phyloP scores from a whole-genome alignment of 345 rosid species.

The Durio zibethinus region DNA sequence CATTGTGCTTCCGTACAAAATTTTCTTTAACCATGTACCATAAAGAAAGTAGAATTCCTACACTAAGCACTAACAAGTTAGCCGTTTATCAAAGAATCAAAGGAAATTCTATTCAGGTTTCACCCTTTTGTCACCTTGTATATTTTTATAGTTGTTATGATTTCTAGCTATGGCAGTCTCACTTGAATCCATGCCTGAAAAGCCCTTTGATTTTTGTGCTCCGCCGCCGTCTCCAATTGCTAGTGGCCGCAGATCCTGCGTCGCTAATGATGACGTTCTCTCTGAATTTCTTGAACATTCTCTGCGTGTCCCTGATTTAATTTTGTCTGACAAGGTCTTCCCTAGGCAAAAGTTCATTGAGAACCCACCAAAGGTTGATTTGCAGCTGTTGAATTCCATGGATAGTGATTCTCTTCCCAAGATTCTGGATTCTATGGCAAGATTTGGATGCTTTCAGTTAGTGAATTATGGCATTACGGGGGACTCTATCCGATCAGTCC shows the following conservation, averaged over 20 bases:
- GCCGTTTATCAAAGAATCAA: constrained; percentile 6
- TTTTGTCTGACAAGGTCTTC: constrained; percentile 72
- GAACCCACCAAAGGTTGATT: constrained; percentile 62
- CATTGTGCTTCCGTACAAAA: not conserved
- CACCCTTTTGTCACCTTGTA: not conserved
- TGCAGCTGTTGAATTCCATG: constrained; percentile 27
- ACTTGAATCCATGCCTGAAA: constrained; percentile 46
- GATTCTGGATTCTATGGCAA: constrained; percentile 50
- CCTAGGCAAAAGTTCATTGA: constrained; percentile 61
- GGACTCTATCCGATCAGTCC: constrained; percentile 30
- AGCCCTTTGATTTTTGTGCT: constrained; percentile 69
- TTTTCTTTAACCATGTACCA: constrained; percentile 6
- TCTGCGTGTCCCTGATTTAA: constrained; percentile 70
- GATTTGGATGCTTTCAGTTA: constrained; percentile 79
- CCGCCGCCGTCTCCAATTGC: constrained; percentile 88
- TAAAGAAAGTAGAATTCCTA: not conserved
- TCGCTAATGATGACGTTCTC: constrained; percentile 70
- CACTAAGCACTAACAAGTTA: not conserved
- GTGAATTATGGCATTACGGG: constrained; percentile 57
- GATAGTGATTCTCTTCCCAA: constrained; percentile 28
- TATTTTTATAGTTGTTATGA: not conserved
- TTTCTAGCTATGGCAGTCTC: constrained; percentile 32
- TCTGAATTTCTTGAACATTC: constrained; percentile 72
- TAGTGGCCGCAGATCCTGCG: constrained; percentile 67
- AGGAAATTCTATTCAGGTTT: not conserved